A percentile compares a stretch with the other conserved stretches of the same genome.
phyloP scores from a whole-genome alignment of 768 basidiomycete genomes.

The Exidia glandulosa region DNA sequence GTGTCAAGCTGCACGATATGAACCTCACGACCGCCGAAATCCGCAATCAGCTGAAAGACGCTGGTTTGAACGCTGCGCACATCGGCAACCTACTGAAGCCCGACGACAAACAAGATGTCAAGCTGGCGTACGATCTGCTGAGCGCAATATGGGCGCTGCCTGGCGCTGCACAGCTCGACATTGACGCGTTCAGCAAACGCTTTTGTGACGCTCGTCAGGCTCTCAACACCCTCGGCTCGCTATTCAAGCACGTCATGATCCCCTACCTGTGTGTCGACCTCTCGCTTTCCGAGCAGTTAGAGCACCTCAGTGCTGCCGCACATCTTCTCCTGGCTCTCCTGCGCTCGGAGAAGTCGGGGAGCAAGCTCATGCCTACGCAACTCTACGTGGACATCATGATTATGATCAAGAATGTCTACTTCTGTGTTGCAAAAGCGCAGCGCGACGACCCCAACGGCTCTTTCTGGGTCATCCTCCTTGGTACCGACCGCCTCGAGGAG shows the following conservation, averaged over 20 bases:
- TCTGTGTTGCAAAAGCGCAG: conserved; percentile 29
- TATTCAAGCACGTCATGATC: conserved; percentile 16
- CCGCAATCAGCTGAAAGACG: background rate
- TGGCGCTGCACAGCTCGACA: background rate
- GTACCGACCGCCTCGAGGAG: conserved; percentile 27
- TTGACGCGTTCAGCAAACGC: too few relatives aligned
- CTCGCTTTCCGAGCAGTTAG: conserved; percentile 21
- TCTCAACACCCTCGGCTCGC: conserved; percentile 12
- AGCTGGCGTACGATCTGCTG: background rate
- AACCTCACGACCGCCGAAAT: background rate
- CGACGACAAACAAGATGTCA: conserved; percentile 8
- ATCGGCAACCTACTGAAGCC: conserved; percentile 1
- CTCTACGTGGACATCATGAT: conserved; percentile 24
- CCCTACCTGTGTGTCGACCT: conserved; percentile 22
- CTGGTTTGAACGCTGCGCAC: background rate
- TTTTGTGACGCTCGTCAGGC: conserved; percentile 9
- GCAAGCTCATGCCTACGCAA: conserved; percentile 15
- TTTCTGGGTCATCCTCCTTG: conserved; percentile 26
- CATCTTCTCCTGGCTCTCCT: conserved; percentile 18
- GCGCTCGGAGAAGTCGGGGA: background rate
- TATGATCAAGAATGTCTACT: conserved; percentile 29
- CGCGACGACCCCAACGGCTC: conserved; percentile 18
- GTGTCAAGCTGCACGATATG: background rate
- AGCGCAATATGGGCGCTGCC: conserved; percentile 1
- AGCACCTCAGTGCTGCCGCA: conserved; percentile 22